These are phyloP conservation scores for Cladosporium sp. DNA, from an alignment of 2,329 filamentous ascomycete species.

Conservation along the genomic window DNA sequence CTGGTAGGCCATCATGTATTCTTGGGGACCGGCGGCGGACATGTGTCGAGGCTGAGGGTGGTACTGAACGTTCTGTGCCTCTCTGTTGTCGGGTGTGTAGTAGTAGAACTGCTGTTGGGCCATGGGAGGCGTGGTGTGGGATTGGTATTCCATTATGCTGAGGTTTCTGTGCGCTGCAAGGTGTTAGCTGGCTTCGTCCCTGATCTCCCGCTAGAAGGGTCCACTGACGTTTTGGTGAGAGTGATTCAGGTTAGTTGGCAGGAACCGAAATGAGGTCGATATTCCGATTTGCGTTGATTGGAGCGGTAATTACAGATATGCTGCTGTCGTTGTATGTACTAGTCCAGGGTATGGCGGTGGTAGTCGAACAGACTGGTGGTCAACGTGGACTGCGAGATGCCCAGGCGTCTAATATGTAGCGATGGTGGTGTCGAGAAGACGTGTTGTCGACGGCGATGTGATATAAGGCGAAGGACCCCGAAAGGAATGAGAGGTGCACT, in stretches of 20 bases:
- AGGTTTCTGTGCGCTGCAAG: slow-evolving; percentile 3
- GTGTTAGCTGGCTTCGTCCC: slow-evolving; percentile 1
- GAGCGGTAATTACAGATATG: slow-evolving; percentile 8
- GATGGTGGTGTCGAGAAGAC: slow-evolving; percentile 12
- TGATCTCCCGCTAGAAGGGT: not conserved
- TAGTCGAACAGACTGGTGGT: not conserved
- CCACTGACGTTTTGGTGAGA: slow-evolving; percentile 11
- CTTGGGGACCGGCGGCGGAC: slow-evolving; percentile 41
- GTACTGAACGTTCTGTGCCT: slow-evolving; percentile 5
- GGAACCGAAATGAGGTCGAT: not conserved
- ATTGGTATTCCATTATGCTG: slow-evolving; percentile 35
- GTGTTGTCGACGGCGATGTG: slow-evolving; percentile 2
- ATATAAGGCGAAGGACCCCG: slow-evolving; percentile 12
- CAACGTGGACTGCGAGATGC: slow-evolving; percentile 2
- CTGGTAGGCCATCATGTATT: slow-evolving; percentile 52
- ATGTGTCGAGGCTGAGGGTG: slow-evolving; percentile 49
- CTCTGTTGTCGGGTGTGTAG: slow-evolving; percentile 64
- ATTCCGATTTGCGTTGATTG: slow-evolving; percentile 5
- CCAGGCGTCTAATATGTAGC: slow-evolving; percentile 7
- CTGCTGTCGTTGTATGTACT: slow-evolving; percentile 8
- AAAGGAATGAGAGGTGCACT: slow-evolving; percentile 16
- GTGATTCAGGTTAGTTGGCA: slow-evolving; percentile 4
- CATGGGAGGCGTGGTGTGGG: slow-evolving; percentile 49
- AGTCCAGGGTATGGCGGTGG: slow-evolving; percentile 2
- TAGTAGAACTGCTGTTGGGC: slow-evolving; percentile 78